Evolutionary conservation across 208 protist species (phyloP), one percentile per base, ranked within the genome.

Genomic region (Acanthamoeba lugdunensis): DNA sequence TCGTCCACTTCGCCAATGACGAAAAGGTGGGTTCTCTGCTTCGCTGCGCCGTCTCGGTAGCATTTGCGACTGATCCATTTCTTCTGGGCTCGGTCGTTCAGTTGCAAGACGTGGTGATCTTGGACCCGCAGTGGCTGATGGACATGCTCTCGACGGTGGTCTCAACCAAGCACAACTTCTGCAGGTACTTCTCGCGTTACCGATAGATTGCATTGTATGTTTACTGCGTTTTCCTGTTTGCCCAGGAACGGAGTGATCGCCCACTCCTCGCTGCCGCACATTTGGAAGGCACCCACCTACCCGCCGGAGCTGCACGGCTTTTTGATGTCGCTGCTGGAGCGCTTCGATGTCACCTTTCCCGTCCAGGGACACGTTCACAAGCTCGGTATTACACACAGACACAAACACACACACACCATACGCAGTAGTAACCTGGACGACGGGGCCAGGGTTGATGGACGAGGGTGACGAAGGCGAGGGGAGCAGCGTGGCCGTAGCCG

Each of bases 71-170:
- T 41, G 37, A 41, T 41, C 37, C 2, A 41, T 41, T 41, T 41
- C 37, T 41, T 41, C 2, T 41, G 37, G 37, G 37, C 37, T 41
- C 37, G 37, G 2, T 41, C 37, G 37, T 0, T 41, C 37, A 92
- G 87, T 28, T 92, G 41, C 6, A 4, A 0, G 63, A 92, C 18
- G 63, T 92, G 45, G 63, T 92, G 0, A 92, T 92, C 30, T 16
- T 92, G n/a, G 88, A 92, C n/a, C 65, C 88, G 30, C 88, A 92
- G 88, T 92, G 88, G 88, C 65, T 92, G 21, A 92, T 54, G 63
- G 41, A 92, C n/a, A 14, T 92, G 7, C 4, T 92, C 9, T 28
- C 33, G 13, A 79, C 63, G 0, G 41, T 92, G 7, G 52, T 92
- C 21, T 58, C 88, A 0, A 92, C 88, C 1, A 92, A 92, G 79